phyloP scores from a whole-genome alignment of 352 stramenopile species.

The Phytophthora fragariae region DNA sequence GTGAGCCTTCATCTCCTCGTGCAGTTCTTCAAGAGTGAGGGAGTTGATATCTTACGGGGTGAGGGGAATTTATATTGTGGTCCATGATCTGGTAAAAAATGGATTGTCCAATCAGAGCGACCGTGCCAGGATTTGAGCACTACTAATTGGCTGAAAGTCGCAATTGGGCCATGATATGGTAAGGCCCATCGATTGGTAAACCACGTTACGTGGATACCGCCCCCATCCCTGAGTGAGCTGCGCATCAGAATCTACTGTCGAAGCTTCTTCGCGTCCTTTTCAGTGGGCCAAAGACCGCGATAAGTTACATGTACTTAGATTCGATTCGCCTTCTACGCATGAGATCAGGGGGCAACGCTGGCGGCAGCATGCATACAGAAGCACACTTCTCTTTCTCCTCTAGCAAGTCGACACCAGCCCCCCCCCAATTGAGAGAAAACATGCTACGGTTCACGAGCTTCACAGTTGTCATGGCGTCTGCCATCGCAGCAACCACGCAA shows the following conservation, averaged over 20 bases:
- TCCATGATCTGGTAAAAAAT: no score
- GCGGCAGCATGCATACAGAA: background rate
- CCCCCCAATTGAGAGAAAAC: background rate
- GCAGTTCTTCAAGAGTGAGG: no score
- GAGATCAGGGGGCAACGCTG: background rate
- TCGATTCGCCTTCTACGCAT: constrained; percentile 12
- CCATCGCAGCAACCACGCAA: constrained; percentile 1
- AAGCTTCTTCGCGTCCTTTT: constrained; percentile 25
- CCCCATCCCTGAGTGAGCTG: background rate
- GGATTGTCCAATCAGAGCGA: no score
- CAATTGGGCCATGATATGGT: no score
- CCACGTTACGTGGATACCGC: background rate
- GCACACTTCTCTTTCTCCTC: constrained; percentile 17
- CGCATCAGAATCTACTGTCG: constrained; percentile 6
- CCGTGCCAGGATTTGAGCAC: no score
- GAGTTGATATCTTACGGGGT: no score
- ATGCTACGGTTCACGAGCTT: constrained; percentile 15
- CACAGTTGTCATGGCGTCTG: background rate
- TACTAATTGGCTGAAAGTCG: no score
- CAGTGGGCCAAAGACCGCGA: background rate
- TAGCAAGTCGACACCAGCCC: background rate
- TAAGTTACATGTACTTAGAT: background rate
- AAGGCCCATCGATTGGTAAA: no score
- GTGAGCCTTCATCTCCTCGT: no score
- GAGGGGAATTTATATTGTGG: no score